phyloP scores from a whole-genome alignment of 1,139 yeast genomes.

The Diutina scorzettiae region DNA sequence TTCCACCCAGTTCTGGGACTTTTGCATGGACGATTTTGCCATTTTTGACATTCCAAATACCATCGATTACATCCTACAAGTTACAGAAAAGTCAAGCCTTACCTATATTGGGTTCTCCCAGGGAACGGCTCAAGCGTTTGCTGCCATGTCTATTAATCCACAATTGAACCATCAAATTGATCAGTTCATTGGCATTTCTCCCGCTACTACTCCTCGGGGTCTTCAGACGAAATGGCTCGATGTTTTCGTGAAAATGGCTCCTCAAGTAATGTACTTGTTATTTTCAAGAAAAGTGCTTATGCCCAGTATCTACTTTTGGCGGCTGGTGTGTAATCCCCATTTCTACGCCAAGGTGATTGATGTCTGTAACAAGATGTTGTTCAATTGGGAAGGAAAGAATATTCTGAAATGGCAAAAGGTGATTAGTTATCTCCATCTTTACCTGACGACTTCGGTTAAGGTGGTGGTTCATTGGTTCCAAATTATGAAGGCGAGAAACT shows the following conservation, averaged over 20 bases:
- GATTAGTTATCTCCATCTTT: slow-evolving; percentile 70
- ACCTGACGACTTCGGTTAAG: slow-evolving; percentile 85
- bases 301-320: slow-evolving; percentile 79
- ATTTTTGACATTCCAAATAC: slow-evolving; percentile 71
- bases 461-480: slow-evolving; percentile 96
- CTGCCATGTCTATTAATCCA: slow-evolving; percentile 62
- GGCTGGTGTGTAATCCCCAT: slow-evolving; percentile 70
- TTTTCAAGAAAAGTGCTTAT: slow-evolving; percentile 67
- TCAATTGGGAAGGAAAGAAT: slow-evolving; percentile 68
- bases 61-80: slow-evolving; percentile 41
- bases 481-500: slow-evolving; percentile 64
- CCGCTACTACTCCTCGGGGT: slow-evolving; percentile 91
- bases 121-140: slow-evolving; percentile 88
- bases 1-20: slow-evolving; percentile 59
- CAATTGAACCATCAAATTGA: slow-evolving; percentile 57
- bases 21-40: slow-evolving; percentile 78
- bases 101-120: slow-evolving; percentile 81
- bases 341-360: slow-evolving; percentile 68
- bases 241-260: slow-evolving; percentile 67
- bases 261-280: slow-evolving; percentile 56
- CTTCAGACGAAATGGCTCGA: slow-evolving; percentile 66
- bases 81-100: slow-evolving; percentile 23
- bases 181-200: slow-evolving; percentile 71
- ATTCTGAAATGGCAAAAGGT: slow-evolving; percentile 63
- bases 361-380: slow-evolving; percentile 48